A percentile compares a stretch with the other conserved stretches of the same genome.
These are phyloP conservation scores for Globisporangium ultimum DNA, from an alignment of 352 stramenopile genomes.

Conservation along the genomic window DNA sequence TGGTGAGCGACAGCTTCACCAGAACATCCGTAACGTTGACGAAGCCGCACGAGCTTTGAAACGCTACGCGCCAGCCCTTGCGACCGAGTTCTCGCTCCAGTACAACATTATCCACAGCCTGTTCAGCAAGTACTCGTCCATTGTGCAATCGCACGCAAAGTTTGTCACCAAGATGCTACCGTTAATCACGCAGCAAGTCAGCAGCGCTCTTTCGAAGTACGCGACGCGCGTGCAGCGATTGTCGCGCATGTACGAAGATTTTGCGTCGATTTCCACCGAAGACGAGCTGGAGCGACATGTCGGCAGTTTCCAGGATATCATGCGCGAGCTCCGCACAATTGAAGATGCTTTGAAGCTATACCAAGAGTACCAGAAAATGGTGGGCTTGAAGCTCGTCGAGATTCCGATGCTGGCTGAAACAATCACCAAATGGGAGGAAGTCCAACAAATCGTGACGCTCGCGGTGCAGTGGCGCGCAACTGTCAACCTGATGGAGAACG, in stretches of 20 bases:
- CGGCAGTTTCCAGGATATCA: conserved; percentile 44
- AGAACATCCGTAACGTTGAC: conserved; percentile 71
- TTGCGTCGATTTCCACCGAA: conserved; percentile 36
- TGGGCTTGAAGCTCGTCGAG: conserved; percentile 58
- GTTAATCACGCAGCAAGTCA: conserved; percentile 68
- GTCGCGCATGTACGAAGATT: conserved; percentile 48
- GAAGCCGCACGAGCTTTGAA: conserved; percentile 51
- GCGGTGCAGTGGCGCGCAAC: conserved; percentile 40
- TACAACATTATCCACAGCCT: conserved; percentile 52
- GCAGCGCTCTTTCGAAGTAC: conserved; percentile 49
- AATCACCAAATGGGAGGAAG: conserved; percentile 42
- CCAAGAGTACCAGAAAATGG: conserved; percentile 68
- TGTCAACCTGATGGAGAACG: conserved; percentile 56
- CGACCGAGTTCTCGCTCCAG: conserved; percentile 24
- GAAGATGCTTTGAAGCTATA: conserved; percentile 54
- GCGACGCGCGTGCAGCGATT: conserved; percentile 47
- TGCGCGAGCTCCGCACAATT: conserved; percentile 41
- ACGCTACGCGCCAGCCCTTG: conserved; percentile 32
- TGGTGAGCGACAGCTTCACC: conserved; percentile 48
- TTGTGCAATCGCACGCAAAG: conserved; percentile 51
- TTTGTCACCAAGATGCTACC: conserved; percentile 65
- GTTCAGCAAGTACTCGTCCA: conserved; percentile 40
- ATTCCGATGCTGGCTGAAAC: conserved; percentile 45
- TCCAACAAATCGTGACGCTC: conserved; percentile 54
- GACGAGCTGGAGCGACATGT: conserved; percentile 61